phyloP scores from a whole-genome alignment of 192 early-diverging fungal genomes.

The Gonapodya prolifera region DNA sequence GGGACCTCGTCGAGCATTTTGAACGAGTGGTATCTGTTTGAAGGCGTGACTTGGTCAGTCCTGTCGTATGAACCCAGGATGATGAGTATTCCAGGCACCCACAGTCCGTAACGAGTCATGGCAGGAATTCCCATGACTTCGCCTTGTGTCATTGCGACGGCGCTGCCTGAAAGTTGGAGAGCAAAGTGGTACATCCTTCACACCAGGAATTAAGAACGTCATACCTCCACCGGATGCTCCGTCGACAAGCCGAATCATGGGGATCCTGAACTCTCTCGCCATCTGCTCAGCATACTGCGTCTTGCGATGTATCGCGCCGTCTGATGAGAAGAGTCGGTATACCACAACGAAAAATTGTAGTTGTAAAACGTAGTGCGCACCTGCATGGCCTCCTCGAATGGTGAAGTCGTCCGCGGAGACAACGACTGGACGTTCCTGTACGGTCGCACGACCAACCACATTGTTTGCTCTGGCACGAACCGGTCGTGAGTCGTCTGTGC shows the following conservation, averaged over 20 bases:
- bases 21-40: too few relatives aligned
- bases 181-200: too few relatives aligned
- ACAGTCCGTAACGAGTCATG: not conserved
- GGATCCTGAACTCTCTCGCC: not conserved
- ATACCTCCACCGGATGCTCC: not conserved
- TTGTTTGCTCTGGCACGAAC: not conserved
- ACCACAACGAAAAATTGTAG: too few relatives aligned
- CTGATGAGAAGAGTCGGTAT: too few relatives aligned
- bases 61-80: too few relatives aligned
- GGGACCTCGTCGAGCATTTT: not conserved
- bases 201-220: too few relatives aligned
- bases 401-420: not conserved
- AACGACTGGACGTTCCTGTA: not conserved
- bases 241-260: not conserved
- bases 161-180: too few relatives aligned
- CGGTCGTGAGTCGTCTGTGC: too few relatives aligned
- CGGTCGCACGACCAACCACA: not conserved
- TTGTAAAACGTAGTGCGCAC: too few relatives aligned
- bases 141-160: not conserved
- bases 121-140: not conserved
- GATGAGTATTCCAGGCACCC: too few relatives aligned
- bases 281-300: not conserved
- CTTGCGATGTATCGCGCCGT: not conserved
- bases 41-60: too few relatives aligned
- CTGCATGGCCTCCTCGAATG: not conserved